phyloP scores from a whole-genome alignment of 169 alveolate genomes.

The Theileria parva region DNA sequence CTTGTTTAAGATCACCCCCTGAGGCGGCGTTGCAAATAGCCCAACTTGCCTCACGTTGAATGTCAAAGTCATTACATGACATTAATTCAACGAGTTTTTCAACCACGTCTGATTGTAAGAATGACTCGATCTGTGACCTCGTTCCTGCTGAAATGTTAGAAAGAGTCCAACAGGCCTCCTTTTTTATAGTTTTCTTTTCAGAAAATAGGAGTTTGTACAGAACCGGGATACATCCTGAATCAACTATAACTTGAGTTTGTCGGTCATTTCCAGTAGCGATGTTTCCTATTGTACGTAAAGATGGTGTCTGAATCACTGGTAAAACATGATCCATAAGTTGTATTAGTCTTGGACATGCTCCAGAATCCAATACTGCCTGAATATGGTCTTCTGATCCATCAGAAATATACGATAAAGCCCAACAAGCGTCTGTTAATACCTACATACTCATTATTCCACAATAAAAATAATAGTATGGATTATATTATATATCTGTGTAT shows the following conservation, averaged over 20 bases:
- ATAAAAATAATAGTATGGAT: background rate
- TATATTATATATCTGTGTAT: background rate
- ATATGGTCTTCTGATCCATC: conserved; percentile 92
- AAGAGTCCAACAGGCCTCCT: conserved; percentile 97
- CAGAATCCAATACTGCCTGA: conserved; percentile 85
- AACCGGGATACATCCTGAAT: conserved; percentile 87
- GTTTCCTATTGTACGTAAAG: conserved; percentile 96
- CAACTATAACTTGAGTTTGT: conserved; percentile 92
- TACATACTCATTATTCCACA: conserved; percentile 1
- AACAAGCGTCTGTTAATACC: conserved; percentile 89
- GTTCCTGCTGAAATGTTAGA: conserved; percentile 96
- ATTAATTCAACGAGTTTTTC: conserved; percentile 83
- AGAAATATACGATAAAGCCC: conserved; percentile 92
- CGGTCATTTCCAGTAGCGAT: conserved; percentile 94
- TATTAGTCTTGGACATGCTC: conserved; percentile 90
- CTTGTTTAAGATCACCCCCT: conserved; percentile 85
- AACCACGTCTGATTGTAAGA: conserved; percentile 81
- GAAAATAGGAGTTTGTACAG: conserved; percentile 83
- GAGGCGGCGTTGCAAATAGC: conserved; percentile 95
- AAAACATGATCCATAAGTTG: conserved; percentile 85
- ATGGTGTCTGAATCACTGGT: conserved; percentile 91
- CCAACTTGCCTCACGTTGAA: conserved; percentile 98
- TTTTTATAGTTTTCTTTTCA: conserved; percentile 88
- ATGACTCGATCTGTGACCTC: conserved; percentile 88
- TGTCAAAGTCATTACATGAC: conserved; percentile 89